Base-by-base conservation (phyloP, 1,284 basidiomycete species). In the Rhodofomes roseus region DNA sequence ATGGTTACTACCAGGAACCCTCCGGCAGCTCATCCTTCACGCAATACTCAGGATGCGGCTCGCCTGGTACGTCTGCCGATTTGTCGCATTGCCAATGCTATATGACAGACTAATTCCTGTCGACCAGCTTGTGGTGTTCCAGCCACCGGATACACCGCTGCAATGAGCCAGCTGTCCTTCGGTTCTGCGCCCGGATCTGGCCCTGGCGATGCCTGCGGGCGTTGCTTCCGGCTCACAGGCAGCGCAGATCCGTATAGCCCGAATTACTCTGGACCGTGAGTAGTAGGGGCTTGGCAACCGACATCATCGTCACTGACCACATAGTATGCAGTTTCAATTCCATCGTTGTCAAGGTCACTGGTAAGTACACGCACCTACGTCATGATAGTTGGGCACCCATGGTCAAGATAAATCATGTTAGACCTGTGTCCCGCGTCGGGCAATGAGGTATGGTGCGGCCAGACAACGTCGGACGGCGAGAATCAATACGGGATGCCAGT, bases 191-290 rank as follows among this genome's bases (percentile, higher is more conserved):
- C 82, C 12, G 81, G 82, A 0, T 41, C 73, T 0, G 83, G 82
- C 18, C 70, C 81, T 12, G 83, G 84, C n/a, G 83, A 85, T 68
- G 83, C 81, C 20, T 86, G 83, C 63, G 83, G 83, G 23, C 79
- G 83, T 50, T 84, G 83, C 74, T 85, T 84, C 66, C 71, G 76
- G 14, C 39, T 85, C 55, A 82, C 82, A 2, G 82, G 74, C n/a
- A 75, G 65, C 20, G 64, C 70, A 14, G 83, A 85, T 66, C 84
- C 84, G 12, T 85, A 73, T 72, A 81, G 81, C 25, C 81, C 82
- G 0, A 59, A 70, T 0, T 85, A 67, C 71, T 70, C 74, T 11
- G 83, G 83, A 4, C 82, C 83, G 14, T 52, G 50, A 52, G 50
- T 36, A 4, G 2, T 20, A 14, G 34, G 5, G 18, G 18, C 50